Evolutionary conservation across 2,329 filamentous ascomycete genomes (phyloP).

Genomic region (Alternaria burnsii): DNA sequence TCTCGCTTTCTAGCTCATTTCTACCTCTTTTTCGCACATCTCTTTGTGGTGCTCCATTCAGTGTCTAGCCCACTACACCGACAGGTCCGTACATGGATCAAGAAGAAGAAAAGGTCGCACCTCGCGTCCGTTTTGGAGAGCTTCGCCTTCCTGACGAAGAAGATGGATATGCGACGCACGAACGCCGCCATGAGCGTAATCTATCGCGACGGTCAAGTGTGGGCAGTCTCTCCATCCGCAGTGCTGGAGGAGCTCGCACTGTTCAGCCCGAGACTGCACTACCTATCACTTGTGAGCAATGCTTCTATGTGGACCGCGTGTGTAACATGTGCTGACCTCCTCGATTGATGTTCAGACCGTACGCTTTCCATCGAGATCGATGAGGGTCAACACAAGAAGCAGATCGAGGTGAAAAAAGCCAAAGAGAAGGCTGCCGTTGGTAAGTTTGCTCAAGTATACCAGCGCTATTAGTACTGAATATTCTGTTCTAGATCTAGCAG

Average conservation of each 20-base stretch:
- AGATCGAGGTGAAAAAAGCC: constrained; percentile 40
- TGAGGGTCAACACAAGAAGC: constrained; percentile 40
- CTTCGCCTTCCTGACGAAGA: constrained; percentile 44
- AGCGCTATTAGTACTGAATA: constrained; percentile 23
- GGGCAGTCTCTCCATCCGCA: constrained; percentile 48
- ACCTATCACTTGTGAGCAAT: constrained; percentile 48
- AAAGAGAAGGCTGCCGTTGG: constrained; percentile 47
- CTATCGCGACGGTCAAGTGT: constrained; percentile 48
- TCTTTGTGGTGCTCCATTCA: constrained; percentile 17
- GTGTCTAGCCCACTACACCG: constrained; percentile 9
- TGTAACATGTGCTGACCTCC: background rate
- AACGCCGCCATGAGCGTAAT: constrained; percentile 34
- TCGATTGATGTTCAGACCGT: constrained; percentile 31
- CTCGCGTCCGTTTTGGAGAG: constrained; percentile 31
- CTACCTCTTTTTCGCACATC: constrained; percentile 7
- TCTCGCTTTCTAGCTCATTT: constrained; percentile 12
- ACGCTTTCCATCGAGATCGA: constrained; percentile 57
- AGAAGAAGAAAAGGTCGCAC: constrained; percentile 37
- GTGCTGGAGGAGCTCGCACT: constrained; percentile 41
- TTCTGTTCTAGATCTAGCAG: constrained; percentile 50
- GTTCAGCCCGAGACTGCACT: constrained; percentile 55
- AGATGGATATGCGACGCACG: constrained; percentile 38
- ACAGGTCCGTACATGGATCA: constrained; percentile 33
- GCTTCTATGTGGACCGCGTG: background rate
- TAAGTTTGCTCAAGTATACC: constrained; percentile 14